Percentiles rank a stretch among this genome's conserved stretches.
These are phyloP conservation scores for Suillus tomentosus DNA, from an alignment of 768 basidiomycete species.

Conservation along the genomic window DNA sequence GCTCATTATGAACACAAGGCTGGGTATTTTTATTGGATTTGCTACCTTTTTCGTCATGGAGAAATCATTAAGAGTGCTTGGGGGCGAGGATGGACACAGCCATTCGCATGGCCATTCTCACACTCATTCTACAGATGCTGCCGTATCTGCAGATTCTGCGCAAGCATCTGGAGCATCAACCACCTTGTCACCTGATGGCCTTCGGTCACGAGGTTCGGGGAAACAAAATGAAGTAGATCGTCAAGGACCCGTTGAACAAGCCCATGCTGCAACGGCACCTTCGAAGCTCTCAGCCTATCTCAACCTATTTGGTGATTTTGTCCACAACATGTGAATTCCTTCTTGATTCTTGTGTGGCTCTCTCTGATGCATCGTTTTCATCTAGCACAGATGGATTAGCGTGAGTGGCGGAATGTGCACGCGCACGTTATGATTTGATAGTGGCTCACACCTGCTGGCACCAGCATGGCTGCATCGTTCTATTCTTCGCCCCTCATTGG, in stretches of 20 bases:
- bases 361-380: conserved; percentile 18
- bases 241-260: conserved; percentile 28
- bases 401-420: conserved; percentile 46
- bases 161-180: conserved; percentile 51
- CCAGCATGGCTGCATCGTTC: conserved; percentile 93
- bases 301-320: conserved; percentile 91
- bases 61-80: conserved; percentile 83
- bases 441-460: conserved; percentile 7
- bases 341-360: conserved; percentile 18
- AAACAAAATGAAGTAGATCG: conserved; percentile 20
- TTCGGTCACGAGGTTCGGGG: conserved; percentile 48
- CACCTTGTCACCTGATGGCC: conserved; percentile 43
- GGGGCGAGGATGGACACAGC: conserved; percentile 55
- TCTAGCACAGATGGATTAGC: conserved; percentile 88
- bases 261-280: conserved; percentile 46
- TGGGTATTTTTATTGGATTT: conserved; percentile 85
- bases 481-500: conserved; percentile 94
- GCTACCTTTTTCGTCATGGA: conserved; percentile 93
- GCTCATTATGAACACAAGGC: conserved; percentile 40
- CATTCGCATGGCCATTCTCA: conserved; percentile 67
- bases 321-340: conserved; percentile 78
- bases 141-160: conserved; percentile 22
- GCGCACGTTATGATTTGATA: conserved; percentile 12
- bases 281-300: conserved; percentile 90
- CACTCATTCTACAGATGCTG: conserved; percentile 37